Evolutionary conservation across 148 eudicot genomes (phyloP).

Genomic region (Camellia lanceoleosa): DNA sequence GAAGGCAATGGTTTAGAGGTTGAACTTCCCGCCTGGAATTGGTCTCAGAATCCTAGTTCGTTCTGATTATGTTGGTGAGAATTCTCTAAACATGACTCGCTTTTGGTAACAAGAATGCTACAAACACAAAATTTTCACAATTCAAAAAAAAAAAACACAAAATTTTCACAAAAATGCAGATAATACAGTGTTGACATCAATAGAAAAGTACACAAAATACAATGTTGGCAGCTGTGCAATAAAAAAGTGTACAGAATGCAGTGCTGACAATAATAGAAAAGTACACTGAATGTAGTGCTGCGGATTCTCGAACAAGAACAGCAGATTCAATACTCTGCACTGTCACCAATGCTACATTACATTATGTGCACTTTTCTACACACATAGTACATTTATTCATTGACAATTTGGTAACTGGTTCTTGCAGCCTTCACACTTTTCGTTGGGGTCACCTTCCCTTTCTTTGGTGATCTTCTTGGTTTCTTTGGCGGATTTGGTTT

Average conservation of each 20-base stretch:
- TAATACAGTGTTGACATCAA: too few species aligned
- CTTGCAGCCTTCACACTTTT: constrained; percentile 70
- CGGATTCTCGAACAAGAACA: too few species aligned
- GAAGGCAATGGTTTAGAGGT: constrained; percentile 33
- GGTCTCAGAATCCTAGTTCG: constrained; percentile 60
- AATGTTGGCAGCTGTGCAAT: too few species aligned
- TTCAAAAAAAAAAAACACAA: too few species aligned
- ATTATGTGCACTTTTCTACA: constrained; percentile 41
- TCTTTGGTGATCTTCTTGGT: constrained; percentile 94
- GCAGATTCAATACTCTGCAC: constrained; percentile 33
- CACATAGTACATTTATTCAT: background rate
- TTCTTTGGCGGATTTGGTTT: constrained; percentile 98
- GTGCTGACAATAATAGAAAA: too few species aligned
- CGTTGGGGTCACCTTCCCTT: constrained; percentile 86
- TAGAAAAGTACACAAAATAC: too few species aligned
- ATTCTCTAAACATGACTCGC: background rate
- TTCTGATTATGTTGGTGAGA: constrained; percentile 75
- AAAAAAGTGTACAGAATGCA: too few species aligned
- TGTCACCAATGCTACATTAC: constrained; percentile 59
- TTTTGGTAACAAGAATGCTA: background rate
- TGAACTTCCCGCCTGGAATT: constrained; percentile 50
- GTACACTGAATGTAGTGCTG: too few species aligned
- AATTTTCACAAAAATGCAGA: too few species aligned
- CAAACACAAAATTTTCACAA: too few species aligned
- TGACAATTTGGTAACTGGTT: background rate